phyloP scores from a whole-genome alignment of 2,329 filamentous ascomycete genomes.

The Neopestalotiopsis rosae region DNA sequence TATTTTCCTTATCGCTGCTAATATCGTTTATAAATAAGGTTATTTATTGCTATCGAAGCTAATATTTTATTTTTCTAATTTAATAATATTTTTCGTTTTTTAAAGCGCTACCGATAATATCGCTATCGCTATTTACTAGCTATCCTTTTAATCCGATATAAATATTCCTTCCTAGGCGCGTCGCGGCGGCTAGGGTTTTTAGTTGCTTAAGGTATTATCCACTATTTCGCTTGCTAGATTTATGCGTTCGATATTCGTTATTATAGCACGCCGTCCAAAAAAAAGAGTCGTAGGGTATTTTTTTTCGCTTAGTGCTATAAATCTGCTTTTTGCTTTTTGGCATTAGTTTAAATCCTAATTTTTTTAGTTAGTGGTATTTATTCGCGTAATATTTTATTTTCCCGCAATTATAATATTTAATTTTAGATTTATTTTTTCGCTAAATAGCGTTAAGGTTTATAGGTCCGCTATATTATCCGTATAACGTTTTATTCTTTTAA shows the following conservation, averaged over 20 bases:
- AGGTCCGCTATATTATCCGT: background rate
- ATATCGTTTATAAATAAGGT: background rate
- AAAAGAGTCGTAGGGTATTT: background rate
- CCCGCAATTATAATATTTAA: background rate
- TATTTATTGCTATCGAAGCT: background rate
- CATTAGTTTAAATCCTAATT: background rate
- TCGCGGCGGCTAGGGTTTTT: background rate
- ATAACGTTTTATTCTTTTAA: background rate
- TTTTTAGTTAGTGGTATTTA: background rate
- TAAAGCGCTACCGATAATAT: background rate
- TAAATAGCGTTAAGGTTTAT: background rate
- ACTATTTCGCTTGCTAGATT: background rate
- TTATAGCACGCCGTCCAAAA: background rate
- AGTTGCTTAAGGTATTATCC: fast-evolving
- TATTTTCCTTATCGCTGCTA: background rate
- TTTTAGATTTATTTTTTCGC: background rate
- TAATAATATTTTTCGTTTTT: background rate
- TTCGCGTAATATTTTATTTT: background rate
- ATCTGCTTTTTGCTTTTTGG: background rate
- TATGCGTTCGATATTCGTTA: background rate
- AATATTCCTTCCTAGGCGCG: background rate
- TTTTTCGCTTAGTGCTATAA: background rate
- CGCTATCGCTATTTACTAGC: background rate
- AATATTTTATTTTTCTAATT: background rate
- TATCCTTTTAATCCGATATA: background rate